A percentile compares a stretch with the other conserved stretches of the same genome.
phyloP scores from a whole-genome alignment of 2,329 filamentous ascomycete species.

The Neurospora sp. region DNA sequence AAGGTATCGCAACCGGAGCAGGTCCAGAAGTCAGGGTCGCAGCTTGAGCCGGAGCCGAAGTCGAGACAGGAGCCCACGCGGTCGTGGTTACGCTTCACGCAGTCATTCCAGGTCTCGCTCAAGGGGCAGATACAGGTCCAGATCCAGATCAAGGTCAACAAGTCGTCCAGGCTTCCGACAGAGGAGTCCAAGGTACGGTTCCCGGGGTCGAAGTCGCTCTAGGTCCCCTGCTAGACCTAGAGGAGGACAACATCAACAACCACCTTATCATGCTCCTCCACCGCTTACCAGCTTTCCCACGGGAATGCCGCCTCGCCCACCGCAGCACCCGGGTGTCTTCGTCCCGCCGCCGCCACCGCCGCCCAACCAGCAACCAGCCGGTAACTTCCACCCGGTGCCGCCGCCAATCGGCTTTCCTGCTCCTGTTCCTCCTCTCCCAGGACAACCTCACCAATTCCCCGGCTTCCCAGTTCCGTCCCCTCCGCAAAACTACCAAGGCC shows the following conservation, averaged over 20 bases:
- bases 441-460: constrained; percentile 7
- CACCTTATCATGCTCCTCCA: constrained; percentile 5
- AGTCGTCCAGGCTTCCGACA: constrained; percentile 16
- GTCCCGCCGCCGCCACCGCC: constrained; percentile 14
- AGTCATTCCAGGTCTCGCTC: constrained; percentile 16
- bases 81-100: constrained; percentile 15
- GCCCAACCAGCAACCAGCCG: constrained; percentile 11
- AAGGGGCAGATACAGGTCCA: constrained; percentile 17
- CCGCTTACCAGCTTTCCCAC: constrained; percentile 11
- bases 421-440: constrained; percentile 13
- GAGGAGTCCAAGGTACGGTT: constrained; percentile 3
- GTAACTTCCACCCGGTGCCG: constrained; percentile 3
- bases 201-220: constrained; percentile 17
- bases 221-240: constrained; percentile 3
- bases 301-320: constrained; percentile 9
- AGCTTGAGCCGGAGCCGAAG: constrained; percentile 24
- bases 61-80: constrained; percentile 16
- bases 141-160: constrained; percentile 10
- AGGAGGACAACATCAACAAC: constrained; percentile 5
- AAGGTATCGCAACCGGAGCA: constrained; percentile 13
- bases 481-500: constrained; percentile 26
- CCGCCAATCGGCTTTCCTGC: constrained; percentile 12
- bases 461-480: constrained; percentile 23
- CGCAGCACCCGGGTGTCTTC: constrained; percentile 11
- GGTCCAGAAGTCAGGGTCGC: constrained; percentile 13